These are phyloP conservation scores for Coleophoma eucalyptorum DNA, from an alignment of 2,329 filamentous ascomycete species.

Conservation along the genomic window DNA sequence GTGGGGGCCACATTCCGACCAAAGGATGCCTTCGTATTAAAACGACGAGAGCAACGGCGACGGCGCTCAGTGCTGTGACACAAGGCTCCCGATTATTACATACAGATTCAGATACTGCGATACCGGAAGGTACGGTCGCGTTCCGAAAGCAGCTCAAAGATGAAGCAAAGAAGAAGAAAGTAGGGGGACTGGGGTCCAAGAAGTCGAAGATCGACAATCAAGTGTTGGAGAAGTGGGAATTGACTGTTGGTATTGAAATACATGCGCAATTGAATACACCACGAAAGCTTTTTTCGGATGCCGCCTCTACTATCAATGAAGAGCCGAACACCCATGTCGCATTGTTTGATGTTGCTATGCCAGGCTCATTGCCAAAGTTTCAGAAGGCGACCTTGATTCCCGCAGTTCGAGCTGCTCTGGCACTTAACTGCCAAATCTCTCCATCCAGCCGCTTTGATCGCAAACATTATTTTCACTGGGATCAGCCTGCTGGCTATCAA, in stretches of 20 bases:
- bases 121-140: slow-evolving; percentile 31
- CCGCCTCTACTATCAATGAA: slow-evolving; percentile 60
- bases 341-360: slow-evolving; percentile 83
- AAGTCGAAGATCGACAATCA: slow-evolving; percentile 31
- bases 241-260: slow-evolving; percentile 95
- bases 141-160: slow-evolving; percentile 72
- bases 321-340: slow-evolving; percentile 83
- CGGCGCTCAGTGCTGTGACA: slow-evolving; percentile 10
- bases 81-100: slow-evolving; percentile 10
- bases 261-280: slow-evolving; percentile 92
- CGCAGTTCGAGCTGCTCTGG: slow-evolving; percentile 84
- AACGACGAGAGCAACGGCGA: slow-evolving; percentile 3
- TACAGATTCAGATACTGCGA: slow-evolving; percentile 6
- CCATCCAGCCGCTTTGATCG: slow-evolving; percentile 80
- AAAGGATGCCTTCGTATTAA: slow-evolving; percentile 20
- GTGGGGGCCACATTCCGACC: slow-evolving; percentile 20
- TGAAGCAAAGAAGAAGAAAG: slow-evolving; percentile 50
- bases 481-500: slow-evolving; percentile 94
- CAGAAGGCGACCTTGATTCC: slow-evolving; percentile 81
- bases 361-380: slow-evolving; percentile 83
- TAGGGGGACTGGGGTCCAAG: slow-evolving; percentile 20
- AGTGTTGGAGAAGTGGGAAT: slow-evolving; percentile 66
- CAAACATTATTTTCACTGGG: slow-evolving; percentile 99
- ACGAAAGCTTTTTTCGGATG: slow-evolving; percentile 83
- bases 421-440: slow-evolving; percentile 77